Evolutionary conservation across 2,329 filamentous ascomycete genomes (phyloP).

Genomic region (Fusarium begoniae): DNA sequence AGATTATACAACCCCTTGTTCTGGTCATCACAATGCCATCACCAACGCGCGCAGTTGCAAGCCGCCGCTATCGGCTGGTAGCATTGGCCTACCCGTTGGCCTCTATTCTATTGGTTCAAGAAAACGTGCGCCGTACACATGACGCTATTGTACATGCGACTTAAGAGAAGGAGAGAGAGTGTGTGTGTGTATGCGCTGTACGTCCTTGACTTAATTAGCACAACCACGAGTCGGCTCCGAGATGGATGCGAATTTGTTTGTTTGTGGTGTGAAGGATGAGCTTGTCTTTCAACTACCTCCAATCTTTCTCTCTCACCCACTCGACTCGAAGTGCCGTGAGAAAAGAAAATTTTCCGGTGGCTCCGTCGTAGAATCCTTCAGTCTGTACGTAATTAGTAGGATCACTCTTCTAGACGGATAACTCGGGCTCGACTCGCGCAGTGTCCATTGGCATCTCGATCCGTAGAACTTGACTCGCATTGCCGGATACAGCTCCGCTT

Average conservation of each 20-base stretch:
- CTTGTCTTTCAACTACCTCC: neutral
- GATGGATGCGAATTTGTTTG: slow-evolving; percentile 2
- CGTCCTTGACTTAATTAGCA: slow-evolving; percentile 5
- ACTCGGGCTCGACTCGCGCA: slow-evolving; percentile 20
- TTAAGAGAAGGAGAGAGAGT: neutral
- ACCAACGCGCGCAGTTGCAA: slow-evolving; percentile 24
- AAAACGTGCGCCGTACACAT: slow-evolving; percentile 32
- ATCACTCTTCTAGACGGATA: slow-evolving; percentile 1
- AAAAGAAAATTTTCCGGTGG: slow-evolving; percentile 6
- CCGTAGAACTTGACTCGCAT: slow-evolving; percentile 22
- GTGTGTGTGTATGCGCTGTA: slow-evolving; percentile 4
- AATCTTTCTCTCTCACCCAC: neutral
- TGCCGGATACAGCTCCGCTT: slow-evolving; percentile 1
- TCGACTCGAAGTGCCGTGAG: slow-evolving; percentile 20
- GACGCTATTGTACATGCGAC: slow-evolving; percentile 40
- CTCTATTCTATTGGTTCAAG: slow-evolving; percentile 26
- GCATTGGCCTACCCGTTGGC: slow-evolving; percentile 28
- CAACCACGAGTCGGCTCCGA: slow-evolving; percentile 19
- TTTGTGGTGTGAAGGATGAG: slow-evolving; percentile 9
- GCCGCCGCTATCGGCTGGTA: slow-evolving; percentile 33
- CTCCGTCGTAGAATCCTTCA: slow-evolving; percentile 2
- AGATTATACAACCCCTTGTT: slow-evolving; percentile 5
- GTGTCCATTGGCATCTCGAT: neutral
- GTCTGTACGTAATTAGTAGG: slow-evolving; percentile 32
- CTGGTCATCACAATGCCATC: slow-evolving; percentile 27